Evolutionary conservation across 2,329 filamentous ascomycete genomes (phyloP).

Genomic region (Penicillium concentricum): DNA sequence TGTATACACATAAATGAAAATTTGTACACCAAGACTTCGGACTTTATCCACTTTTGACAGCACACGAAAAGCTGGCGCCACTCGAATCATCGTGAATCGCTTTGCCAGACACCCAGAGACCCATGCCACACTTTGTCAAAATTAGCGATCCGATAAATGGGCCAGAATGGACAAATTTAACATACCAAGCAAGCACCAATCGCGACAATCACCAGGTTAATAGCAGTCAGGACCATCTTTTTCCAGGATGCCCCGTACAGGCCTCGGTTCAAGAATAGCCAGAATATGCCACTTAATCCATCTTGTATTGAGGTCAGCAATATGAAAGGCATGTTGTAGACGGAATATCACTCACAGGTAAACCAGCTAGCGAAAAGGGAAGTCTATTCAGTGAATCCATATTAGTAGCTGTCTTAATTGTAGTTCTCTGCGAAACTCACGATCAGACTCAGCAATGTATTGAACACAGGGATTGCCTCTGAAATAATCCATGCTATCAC

Average conservation of each 20-base stretch:
- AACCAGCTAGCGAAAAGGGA: constrained; percentile 67
- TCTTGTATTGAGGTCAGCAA: not conserved
- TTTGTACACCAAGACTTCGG: not conserved
- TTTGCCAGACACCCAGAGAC: constrained; percentile 18
- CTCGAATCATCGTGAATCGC: constrained; percentile 13
- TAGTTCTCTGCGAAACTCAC: constrained; percentile 6
- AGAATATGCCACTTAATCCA: constrained; percentile 16
- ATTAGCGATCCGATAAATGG: not conserved
- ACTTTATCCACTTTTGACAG: not conserved
- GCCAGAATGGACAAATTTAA: fast-evolving
- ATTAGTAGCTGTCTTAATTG: not conserved
- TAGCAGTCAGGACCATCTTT: constrained; percentile 5
- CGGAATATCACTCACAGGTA: constrained; percentile 38
- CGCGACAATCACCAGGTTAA: constrained; percentile 10
- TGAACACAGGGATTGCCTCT: constrained; percentile 67
- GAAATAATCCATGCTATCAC: constrained; percentile 64
- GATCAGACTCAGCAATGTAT: constrained; percentile 61
- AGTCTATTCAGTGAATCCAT: constrained; percentile 29
- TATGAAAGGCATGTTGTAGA: fast-evolving
- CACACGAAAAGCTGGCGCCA: constrained; percentile 16
- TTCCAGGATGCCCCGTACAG: constrained; percentile 7
- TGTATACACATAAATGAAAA: not conserved
- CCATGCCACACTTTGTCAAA: constrained; percentile 13
- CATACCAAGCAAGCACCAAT: constrained; percentile 14
- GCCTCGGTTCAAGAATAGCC: constrained; percentile 14